phyloP scores from a whole-genome alignment of 345 rosid genomes.

The Eucalyptus tenuipes region DNA sequence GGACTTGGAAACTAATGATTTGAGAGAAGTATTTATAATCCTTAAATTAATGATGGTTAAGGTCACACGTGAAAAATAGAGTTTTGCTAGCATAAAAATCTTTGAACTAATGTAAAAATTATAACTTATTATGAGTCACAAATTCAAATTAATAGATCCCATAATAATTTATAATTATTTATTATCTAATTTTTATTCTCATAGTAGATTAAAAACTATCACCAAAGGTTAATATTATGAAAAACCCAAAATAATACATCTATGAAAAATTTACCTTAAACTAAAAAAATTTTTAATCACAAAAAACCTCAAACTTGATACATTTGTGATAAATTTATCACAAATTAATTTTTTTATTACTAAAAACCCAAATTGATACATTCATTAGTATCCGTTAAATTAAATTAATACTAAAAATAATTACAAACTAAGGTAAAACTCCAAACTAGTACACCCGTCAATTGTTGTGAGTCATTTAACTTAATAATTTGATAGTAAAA shows the following conservation, averaged over 20 bases:
- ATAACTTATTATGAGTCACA: accelerated
- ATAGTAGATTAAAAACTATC: accelerated
- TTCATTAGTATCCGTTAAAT: accelerated
- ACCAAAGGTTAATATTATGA: accelerated
- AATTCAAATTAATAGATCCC: accelerated
- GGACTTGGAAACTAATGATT: background rate
- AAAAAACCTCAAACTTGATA: background rate
- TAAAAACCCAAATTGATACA: no score
- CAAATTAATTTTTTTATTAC: accelerated
- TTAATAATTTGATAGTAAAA: accelerated
- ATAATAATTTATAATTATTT: no score
- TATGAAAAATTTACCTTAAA: background rate
- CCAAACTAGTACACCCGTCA: accelerated
- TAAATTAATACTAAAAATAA: no score
- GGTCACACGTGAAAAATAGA: accelerated
- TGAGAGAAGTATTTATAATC: background rate
- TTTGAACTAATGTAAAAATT: accelerated
- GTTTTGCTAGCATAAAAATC: accelerated
- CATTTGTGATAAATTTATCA: no score
- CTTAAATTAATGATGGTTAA: accelerated
- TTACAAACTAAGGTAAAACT: no score
- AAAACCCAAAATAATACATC: accelerated
- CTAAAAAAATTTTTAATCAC: background rate
- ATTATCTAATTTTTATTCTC: no score
- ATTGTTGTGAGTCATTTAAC: accelerated